Conservation (phyloP, 2,329 filamentous ascomycete species). For the Blastomyces parvus region DNA sequence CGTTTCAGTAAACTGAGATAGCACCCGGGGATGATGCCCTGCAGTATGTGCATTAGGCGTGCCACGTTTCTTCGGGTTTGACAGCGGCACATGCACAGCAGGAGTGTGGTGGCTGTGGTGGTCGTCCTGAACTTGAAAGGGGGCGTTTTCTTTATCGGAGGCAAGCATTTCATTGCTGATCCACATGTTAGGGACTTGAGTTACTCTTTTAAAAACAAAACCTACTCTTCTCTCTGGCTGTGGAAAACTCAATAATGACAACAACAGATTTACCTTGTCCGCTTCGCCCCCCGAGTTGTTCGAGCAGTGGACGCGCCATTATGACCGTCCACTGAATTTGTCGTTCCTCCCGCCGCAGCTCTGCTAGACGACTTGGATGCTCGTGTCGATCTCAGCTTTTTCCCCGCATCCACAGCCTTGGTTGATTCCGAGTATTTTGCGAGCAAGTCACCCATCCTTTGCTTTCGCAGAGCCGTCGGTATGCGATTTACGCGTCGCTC, state of each 20-base stretch:
- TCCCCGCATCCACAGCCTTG: constrained; percentile 31
- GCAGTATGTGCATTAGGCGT: constrained; percentile 27
- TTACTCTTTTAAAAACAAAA: constrained; percentile 12
- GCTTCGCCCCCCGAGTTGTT: constrained; percentile 21
- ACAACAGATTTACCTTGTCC: constrained; percentile 23
- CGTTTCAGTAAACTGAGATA: constrained; percentile 40
- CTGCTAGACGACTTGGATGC: constrained; percentile 22
- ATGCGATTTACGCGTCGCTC: constrained; percentile 92
- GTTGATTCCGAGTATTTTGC: constrained; percentile 39
- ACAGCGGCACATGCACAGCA: constrained; percentile 40
- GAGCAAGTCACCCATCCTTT: constrained; percentile 72
- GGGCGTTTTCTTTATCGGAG: constrained; percentile 67
- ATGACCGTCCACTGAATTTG: constrained; percentile 24
- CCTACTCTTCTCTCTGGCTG: neutral
- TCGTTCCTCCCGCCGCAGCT: constrained; percentile 16
- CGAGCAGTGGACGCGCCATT: constrained; percentile 20
- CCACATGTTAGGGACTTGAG: constrained; percentile 18
- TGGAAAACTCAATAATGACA: neutral
- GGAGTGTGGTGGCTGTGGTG: constrained; percentile 13
- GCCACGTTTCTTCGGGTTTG: constrained; percentile 61
- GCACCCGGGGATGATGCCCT: constrained; percentile 30
- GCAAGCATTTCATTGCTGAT: constrained; percentile 54
- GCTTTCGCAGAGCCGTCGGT: constrained; percentile 65
- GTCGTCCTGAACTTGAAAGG: constrained; percentile 18
- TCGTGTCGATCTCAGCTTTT: constrained; percentile 23